Evolutionary conservation across 345 rosid species (phyloP), one percentile per base, ranked within the genome.

Genomic region (Murraya koenigii): DNA sequence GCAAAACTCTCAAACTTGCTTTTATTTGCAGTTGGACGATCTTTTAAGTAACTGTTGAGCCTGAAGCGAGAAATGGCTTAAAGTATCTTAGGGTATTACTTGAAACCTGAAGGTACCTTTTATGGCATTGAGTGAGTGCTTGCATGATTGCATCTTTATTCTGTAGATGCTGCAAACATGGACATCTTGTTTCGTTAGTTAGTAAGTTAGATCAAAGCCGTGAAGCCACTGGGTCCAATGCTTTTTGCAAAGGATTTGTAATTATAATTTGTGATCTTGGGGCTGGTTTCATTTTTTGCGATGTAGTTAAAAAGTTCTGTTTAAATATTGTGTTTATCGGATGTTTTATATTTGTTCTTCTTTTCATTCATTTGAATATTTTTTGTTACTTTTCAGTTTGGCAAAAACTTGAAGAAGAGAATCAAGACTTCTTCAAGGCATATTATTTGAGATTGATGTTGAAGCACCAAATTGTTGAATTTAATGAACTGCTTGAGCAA

Each of bases 321-420:
- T 33, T 8, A 39, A 55, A 69, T 38, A 52, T 69, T 52, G 52
- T 41, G 4, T 32, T 11, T 41, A 39, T 64, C 20, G 9, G 20
- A 10, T 36, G 35, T 36, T 56, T 5, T 74, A 38, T 63, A 6
- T 47, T 20, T 32, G 32, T 33, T 39, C 17, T 60, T 28, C 23
- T 62, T 35, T 64, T 70, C 26, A 59, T 17, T 5, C 39, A 32
- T 68, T 41, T 58, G 66, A 39, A 20, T 52, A 19, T 38, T 32
- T 35, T 59, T 81, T 79, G 58, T 72, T 74, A 72, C 66, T 80
- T 81, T 75, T 66, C 85, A 97, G 99, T 97, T 84, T 97, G 99
- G 99, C 96, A 97, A 90, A 94, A 94, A 90, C 99, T 97, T 80
- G 98, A 97, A 84, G 98, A 94, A 86, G 97, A 94, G 85, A 97